Evolutionary conservation across 2,329 filamentous ascomycete genomes (phyloP).

Genomic region (Colletotrichum neosansevieriae): DNA sequence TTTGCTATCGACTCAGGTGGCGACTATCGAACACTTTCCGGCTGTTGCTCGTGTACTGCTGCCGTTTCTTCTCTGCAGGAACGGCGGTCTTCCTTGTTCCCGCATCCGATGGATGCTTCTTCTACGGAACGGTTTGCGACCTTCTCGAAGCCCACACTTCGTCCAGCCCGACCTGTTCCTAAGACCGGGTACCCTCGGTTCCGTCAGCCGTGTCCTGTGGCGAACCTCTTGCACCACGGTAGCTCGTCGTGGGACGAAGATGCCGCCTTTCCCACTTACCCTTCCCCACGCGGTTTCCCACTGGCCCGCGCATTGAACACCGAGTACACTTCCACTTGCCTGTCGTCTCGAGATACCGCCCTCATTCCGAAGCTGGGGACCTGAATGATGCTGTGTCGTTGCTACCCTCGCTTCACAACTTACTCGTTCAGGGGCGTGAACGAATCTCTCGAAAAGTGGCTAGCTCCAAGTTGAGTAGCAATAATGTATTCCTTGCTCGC

Average conservation of each 20-base stretch:
- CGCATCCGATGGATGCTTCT: slow-evolving; percentile 14
- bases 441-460: not conserved
- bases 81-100: slow-evolving; percentile 8
- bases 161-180: slow-evolving; percentile 13
- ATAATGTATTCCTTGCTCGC: not conserved
- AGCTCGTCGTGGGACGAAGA: slow-evolving; percentile 8
- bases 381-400: not conserved
- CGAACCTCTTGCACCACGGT: slow-evolving; percentile 30
- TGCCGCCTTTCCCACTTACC: slow-evolving; percentile 7
- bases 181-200: slow-evolving; percentile 30
- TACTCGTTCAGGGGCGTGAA: slow-evolving; percentile 8
- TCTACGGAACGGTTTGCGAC: slow-evolving; percentile 8
- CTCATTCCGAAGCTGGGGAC: slow-evolving; percentile 13
- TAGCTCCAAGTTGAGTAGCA: not conserved
- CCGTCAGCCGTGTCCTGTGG: slow-evolving; percentile 22
- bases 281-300: not conserved
- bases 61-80: not conserved
- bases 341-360: not conserved
- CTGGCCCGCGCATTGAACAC: not conserved
- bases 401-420: not conserved
- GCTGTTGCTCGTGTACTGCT: not conserved
- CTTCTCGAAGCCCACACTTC: slow-evolving; percentile 33
- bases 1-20: slow-evolving; percentile 29
- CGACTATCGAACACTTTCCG: not conserved
- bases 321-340: slow-evolving; percentile 6